Base-by-base conservation (phyloP, 148 eudicot species). In the Silene conica region DNA sequence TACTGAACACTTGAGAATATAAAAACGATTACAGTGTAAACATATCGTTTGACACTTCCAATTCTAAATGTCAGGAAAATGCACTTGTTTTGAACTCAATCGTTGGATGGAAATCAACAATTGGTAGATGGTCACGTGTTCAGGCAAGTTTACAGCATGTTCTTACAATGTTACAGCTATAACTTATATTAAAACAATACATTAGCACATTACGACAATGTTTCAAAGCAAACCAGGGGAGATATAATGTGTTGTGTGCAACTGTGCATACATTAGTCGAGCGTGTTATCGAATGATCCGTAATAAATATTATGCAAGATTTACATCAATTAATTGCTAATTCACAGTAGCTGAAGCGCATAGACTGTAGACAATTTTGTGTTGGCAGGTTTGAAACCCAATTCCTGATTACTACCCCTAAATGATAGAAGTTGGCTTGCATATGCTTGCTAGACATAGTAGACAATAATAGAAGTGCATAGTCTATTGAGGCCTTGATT, bases 111-210 rank as follows among this genome's bases (percentile, higher is more conserved):
- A 92, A 87, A 75, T 92, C 98, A 5, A 87, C 86, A 55, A 76
- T 90, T 43, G 98, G 98, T 45, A 86, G 79, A 85, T 92, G 98
- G 98, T 88, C 98, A 10, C 90, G 98, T 8, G 90, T 89, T 61
- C 98, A 92, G 96, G 97, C 78, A 82, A 82, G 86, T 74, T 41
- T 73, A 43, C 31, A 9, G 20, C 20, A 5, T 38, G 45, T 19
- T 23, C 11, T 20, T 41, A 34, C 38, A 3, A 2, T 26, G 28
- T 26, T 26, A 26, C 28, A 26, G 28, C 28, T 26, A 26, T 26
- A 26, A 26, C 28, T 26, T 26, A 1, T 1, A 2, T 50, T 52
- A 41, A 22, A 26, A 31, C 52, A 26, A 26, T 2, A 26, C 28
- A 26, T 26, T 26, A 34, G 14, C 26, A 63, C 41, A 14, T 71